Conservation (phyloP, 768 basidiomycete species). For the Ephemerocybe angulata region DNA sequence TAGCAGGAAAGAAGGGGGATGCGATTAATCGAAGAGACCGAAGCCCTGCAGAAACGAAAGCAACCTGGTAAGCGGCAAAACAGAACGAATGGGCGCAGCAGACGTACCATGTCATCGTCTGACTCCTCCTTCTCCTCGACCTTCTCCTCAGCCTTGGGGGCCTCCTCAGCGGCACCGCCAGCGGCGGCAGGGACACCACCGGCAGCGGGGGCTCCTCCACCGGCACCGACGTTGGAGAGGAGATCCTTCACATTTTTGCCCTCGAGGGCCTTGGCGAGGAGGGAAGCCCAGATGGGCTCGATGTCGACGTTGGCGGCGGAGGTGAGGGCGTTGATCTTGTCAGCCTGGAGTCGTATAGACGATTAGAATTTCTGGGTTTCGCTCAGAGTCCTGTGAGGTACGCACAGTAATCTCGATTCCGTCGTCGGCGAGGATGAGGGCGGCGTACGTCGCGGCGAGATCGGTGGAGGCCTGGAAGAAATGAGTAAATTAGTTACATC, state of each 20-base stretch:
- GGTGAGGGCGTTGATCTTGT: constrained; percentile 88
- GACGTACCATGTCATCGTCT: constrained; percentile 83
- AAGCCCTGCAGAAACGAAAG: constrained; percentile 60
- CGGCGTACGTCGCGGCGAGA: constrained; percentile 93
- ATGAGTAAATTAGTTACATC: constrained; percentile 18
- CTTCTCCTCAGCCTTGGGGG: constrained; percentile 74
- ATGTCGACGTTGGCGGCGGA: constrained; percentile 79
- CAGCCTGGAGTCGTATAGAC: constrained; percentile 59
- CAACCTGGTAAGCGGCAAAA: neutral
- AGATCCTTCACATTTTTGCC: constrained; percentile 97
- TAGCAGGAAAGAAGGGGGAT: constrained; percentile 9
- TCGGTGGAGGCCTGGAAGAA: constrained; percentile 51
- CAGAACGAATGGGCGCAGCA: neutral
- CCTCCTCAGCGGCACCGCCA: constrained; percentile 64
- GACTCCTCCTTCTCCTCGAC: constrained; percentile 88
- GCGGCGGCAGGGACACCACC: constrained; percentile 54
- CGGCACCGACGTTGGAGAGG: constrained; percentile 90
- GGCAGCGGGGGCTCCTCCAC: constrained; percentile 81
- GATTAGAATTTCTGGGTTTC: constrained; percentile 11
- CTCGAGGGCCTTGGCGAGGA: constrained; percentile 96
- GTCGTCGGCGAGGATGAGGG: constrained; percentile 97
- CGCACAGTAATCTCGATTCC: constrained; percentile 94
- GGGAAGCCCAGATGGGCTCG: constrained; percentile 95
- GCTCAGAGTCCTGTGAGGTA: constrained; percentile 16
- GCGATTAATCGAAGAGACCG: constrained; percentile 85